Evolutionary conservation across 257 asterid genomes (phyloP).

Genomic region (Echites panduratus): DNA sequence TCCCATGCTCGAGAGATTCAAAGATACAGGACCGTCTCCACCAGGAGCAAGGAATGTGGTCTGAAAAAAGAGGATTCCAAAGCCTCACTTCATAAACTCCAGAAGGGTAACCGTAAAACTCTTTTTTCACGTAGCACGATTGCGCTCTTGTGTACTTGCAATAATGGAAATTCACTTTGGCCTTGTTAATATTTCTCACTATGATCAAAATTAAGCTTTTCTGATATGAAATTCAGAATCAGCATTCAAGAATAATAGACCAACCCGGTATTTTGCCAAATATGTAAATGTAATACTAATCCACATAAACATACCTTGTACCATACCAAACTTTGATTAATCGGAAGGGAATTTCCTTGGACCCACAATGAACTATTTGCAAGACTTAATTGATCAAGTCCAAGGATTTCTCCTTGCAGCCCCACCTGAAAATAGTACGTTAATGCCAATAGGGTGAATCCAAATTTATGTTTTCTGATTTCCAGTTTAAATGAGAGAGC

Average conservation of each 20-base stretch:
- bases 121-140: too few relatives aligned
- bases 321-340: conserved; percentile 59
- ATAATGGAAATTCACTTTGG: too few relatives aligned
- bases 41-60: conserved; percentile 47
- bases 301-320: conserved; percentile 49
- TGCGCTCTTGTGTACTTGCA: too few relatives aligned
- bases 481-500: not conserved
- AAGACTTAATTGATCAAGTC: conserved; percentile 40
- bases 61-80: conserved; percentile 26
- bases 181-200: not conserved
- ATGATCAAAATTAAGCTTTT: not conserved
- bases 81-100: not conserved
- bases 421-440: conserved; percentile 48
- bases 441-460: not conserved
- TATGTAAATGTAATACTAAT: not conserved
- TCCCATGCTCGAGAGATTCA: conserved; percentile 70
- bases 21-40: conserved; percentile 51
- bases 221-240: not conserved
- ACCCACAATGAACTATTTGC: conserved; percentile 69
- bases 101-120: not conserved
- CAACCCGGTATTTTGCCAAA: not conserved
- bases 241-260: conserved; percentile 10
- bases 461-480: not conserved
- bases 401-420: conserved; percentile 69
- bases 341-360: conserved; percentile 36